These are phyloP conservation scores for Microsporum ferrugineum DNA, from an alignment of 2,329 filamentous ascomycete species.

Conservation along the genomic window DNA sequence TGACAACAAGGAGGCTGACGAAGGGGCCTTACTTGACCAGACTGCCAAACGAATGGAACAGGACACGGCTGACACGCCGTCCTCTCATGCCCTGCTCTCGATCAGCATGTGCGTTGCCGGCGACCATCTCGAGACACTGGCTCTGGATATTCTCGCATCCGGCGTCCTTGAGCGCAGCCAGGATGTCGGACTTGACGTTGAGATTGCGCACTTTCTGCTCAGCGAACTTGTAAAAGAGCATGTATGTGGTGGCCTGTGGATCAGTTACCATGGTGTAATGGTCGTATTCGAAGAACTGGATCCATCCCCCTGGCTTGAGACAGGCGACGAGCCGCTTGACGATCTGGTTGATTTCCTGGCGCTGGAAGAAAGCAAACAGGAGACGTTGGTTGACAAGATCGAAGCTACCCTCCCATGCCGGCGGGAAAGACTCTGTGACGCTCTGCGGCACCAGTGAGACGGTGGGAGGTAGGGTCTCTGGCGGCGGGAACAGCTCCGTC, in stretches of 20 bases:
- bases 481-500: neutral
- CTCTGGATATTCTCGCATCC: neutral
- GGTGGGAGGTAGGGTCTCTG: neutral
- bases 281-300: conserved; percentile 4
- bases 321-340: neutral
- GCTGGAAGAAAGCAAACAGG: conserved; percentile 1
- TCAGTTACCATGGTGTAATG: neutral
- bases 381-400: conserved; percentile 6
- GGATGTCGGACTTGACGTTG: neutral
- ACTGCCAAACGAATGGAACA: neutral
- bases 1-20: neutral
- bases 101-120: neutral
- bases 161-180: neutral
- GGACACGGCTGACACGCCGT: neutral
- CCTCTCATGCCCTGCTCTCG: neutral
- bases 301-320: conserved; percentile 1
- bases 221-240: conserved; percentile 1
- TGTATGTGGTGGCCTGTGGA: neutral
- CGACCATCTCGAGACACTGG: neutral
- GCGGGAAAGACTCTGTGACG: neutral
- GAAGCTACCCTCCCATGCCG: conserved; percentile 5
- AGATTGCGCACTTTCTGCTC: neutral
- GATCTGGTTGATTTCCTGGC: conserved; percentile 3
- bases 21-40: neutral
- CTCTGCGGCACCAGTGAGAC: neutral